These are phyloP conservation scores for Diaporthe caulivora DNA, from an alignment of 2,329 filamentous ascomycete genomes.

Conservation along the genomic window DNA sequence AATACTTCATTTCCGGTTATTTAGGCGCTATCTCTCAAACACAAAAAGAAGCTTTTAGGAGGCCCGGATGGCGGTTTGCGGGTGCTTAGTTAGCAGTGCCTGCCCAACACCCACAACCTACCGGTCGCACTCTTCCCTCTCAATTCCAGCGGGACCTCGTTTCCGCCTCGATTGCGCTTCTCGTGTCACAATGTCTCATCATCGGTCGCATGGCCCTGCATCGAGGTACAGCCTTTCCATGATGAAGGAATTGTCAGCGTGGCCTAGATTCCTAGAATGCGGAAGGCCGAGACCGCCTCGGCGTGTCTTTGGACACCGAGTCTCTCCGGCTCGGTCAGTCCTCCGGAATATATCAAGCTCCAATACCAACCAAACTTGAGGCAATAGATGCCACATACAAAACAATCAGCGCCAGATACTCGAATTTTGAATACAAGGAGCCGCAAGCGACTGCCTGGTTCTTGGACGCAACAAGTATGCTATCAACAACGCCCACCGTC, in stretches of 20 bases:
- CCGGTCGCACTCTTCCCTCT: neutral
- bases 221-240: neutral
- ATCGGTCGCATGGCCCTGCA: neutral
- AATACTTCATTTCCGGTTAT: no score
- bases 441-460: neutral
- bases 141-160: neutral
- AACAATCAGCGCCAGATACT: neutral
- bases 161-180: neutral
- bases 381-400: neutral
- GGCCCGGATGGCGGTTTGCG: no score
- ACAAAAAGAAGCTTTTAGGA: no score
- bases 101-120: neutral
- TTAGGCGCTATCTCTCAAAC: no score
- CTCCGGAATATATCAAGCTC: neutral
- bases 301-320: neutral
- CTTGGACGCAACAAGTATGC: neutral
- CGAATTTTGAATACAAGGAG: neutral
- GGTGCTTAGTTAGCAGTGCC: no score
- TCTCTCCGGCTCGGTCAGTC: conserved; percentile 5
- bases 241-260: neutral
- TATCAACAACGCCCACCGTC: neutral
- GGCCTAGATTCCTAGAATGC: neutral
- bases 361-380: neutral
- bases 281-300: conserved; percentile 3
- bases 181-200: neutral